phyloP scores from a whole-genome alignment of 2,329 filamentous ascomycete species.

The Cladophialophora psammophila region DNA sequence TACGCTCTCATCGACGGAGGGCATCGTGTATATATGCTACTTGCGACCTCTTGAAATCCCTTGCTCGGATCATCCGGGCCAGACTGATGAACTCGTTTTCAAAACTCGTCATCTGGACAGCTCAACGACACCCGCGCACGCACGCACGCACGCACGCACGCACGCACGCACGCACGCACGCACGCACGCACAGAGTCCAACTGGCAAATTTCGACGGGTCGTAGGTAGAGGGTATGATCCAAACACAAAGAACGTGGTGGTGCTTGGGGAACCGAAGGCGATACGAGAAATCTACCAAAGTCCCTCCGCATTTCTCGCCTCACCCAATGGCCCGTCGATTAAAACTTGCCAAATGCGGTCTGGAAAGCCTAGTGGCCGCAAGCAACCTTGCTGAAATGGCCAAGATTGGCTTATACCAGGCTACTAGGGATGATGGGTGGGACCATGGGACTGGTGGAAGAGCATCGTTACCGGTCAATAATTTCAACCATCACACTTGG shows the following conservation, averaged over 20 bases:
- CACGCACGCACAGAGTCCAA: too few relatives aligned
- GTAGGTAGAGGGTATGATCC: too few relatives aligned
- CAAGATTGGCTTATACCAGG: neutral
- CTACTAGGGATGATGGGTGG: too few relatives aligned
- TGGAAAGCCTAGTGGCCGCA: constrained; percentile 3
- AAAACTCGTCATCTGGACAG: neutral
- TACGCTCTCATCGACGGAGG: neutral
- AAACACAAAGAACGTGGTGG: neutral
- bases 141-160: too few relatives aligned
- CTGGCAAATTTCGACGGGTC: neutral
- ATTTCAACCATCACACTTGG: neutral
- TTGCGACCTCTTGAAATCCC: neutral
- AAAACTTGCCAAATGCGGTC: constrained; percentile 14
- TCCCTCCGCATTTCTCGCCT: neutral
- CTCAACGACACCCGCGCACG: neutral
- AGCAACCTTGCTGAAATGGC: neutral
- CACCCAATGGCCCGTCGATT: constrained; percentile 12
- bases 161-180: too few relatives aligned
- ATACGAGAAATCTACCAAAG: neutral
- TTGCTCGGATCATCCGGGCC: neutral
- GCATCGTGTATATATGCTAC: neutral
- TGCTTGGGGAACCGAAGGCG: neutral
- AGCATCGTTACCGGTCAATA: neutral
- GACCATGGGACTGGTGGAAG: neutral
- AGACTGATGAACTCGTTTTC: neutral